Evolutionary conservation across 495 filamentous ascomycete species (phyloP), one percentile per base, ranked within the genome.

Genomic region (Aspergillus panamensis): DNA sequence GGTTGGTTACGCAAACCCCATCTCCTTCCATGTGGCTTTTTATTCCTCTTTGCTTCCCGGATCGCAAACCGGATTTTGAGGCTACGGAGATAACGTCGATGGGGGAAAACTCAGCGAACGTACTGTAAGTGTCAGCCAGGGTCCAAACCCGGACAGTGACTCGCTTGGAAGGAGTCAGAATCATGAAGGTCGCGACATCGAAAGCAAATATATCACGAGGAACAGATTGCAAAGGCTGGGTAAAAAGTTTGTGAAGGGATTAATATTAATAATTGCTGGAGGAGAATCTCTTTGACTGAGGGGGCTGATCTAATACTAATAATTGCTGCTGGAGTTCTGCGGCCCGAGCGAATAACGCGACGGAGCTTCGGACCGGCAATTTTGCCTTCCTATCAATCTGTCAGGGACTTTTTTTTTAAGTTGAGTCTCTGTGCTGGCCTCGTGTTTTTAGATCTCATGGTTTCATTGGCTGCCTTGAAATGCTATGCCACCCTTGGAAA

Each of bases 131-230:
- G 54, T 71, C 61, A 56, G 67, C 65, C 69, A 68, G 65, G 64
- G 69, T 64, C 73, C 73, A 69, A 60, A 65, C 68, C 64, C 62
- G 70, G 70, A 75, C 74, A 62, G 74, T 72, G 66, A 73, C 70
- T 68, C 69, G 73, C 71, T 69, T 73, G 35, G 69, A 63, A 66
- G 68, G 65, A 70, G 66, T 61, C 66, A 68, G 53, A 73, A 67
- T 75, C 75, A 78, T 78, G 72, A 76, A 76, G 67, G 66, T 62
- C 66, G 66, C 59, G 62, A 62, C 73, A 76, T 69, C 55, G 62
- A 57, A 45, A 58, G 33, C 25, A 25, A 25, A 5, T 25, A 25
- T 25, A 25, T 5, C 25, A 10, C 44, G 32, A 49, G 12, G 42
- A 43, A 33, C 31, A 50, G 49, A 62, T 16, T n/a, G 30, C 39